These are phyloP conservation scores for Juglanconis oblonga DNA, from an alignment of 2,329 filamentous ascomycete genomes.

Conservation along the genomic window DNA sequence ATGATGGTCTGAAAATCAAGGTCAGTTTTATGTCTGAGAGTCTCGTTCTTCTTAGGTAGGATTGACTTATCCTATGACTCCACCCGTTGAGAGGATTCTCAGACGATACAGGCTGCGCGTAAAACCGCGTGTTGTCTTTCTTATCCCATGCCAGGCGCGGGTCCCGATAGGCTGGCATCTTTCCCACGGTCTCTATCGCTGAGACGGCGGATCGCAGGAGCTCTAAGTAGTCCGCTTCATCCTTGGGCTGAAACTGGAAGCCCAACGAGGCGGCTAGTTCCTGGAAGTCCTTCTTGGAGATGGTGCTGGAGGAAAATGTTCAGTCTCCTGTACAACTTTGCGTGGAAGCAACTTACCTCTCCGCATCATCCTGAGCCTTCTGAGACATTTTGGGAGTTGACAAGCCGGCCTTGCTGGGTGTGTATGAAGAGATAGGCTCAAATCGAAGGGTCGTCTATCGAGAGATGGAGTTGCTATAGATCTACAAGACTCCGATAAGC, in stretches of 20 bases:
- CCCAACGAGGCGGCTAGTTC: constrained; percentile 3
- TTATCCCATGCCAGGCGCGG: background rate
- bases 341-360: background rate
- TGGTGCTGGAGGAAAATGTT: background rate
- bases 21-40: background rate
- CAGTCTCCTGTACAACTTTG: background rate
- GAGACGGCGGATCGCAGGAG: constrained; percentile 9
- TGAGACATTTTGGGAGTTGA: background rate
- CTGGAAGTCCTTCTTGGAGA: constrained; percentile 1
- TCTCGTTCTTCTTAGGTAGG: background rate
- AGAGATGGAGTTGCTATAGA: background rate
- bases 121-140: background rate
- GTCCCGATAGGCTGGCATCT: constrained; percentile 9
- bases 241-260: constrained; percentile 8
- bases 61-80: constrained; percentile 11
- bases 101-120: background rate
- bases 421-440: background rate
- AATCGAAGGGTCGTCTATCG: background rate
- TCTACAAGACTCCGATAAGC: background rate
- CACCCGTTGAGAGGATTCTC: constrained; percentile 15
- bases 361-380: background rate
- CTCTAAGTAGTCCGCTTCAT: constrained; percentile 12
- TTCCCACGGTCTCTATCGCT: constrained; percentile 10
- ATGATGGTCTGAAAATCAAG: constrained; percentile 4
- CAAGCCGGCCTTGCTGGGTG: background rate